Evolutionary conservation across 192 early-diverging fungal genomes (phyloP), one percentile per base, ranked within the genome.

Genomic region (Thamnidium elegans): DNA sequence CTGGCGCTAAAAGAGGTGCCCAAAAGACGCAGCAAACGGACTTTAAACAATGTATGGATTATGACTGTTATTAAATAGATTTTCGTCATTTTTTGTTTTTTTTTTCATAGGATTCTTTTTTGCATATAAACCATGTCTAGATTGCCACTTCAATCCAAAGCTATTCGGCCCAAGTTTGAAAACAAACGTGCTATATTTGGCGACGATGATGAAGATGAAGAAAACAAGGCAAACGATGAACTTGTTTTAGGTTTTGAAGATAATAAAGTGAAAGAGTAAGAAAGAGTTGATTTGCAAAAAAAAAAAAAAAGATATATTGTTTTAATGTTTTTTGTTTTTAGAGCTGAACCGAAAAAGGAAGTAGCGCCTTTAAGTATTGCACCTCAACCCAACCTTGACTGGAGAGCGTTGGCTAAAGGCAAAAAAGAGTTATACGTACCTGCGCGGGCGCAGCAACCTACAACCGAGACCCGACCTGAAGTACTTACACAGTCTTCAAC

Each of bases 181-280:
- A 44, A 34, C 10, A 61, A 67, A 50, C 52, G 48, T 17, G 17
- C 51, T 10, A 21, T 50, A 13, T 78, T 83, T 61, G 72, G 71
- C 39, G 65, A 79, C 50, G 65, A 79, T 42, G 80, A 78, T 17
- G 76, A 78, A 13, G 69, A 72, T 9, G 60, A 43, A 13, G 75
- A 79, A n/a, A 59, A 66, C 9, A 36, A 30, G 1, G 62, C 64
- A 1, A 52, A 68, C 39, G 72, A 71, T 15, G 79, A 83, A 46
- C 61, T 75, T 20, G 69, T 83, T 47, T 42, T 61, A 43, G 81
- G 79, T 11, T 61, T 83, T 9, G 79, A 81, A 55, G 79, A 71
- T 42, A 83, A 83, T 42, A 78, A 68, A 52, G 63, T 76, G 23
- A 62, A 73, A 50, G 72, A 70, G 78, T 82, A 75, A 44, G 36